Percentiles rank a stretch among this genome's conserved stretches.
Evolutionary conservation across 1,139 yeast genomes (phyloP).

Genomic region (Yamadazyma atmosphaerica): DNA sequence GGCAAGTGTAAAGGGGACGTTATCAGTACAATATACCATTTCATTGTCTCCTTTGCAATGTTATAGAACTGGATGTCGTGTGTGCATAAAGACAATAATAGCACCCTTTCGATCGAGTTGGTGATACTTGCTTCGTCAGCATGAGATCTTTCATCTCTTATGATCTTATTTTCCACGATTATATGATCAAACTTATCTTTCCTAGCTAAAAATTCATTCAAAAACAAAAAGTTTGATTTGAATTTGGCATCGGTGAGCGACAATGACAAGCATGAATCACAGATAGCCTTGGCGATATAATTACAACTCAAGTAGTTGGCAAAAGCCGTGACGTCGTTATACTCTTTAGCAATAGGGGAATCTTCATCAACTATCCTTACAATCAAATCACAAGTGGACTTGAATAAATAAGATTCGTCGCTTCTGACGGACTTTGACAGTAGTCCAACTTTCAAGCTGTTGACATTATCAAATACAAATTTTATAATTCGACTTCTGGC

Average conservation of each 20-base stretch:
- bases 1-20: slow-evolving; percentile 11
- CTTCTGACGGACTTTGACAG: slow-evolving; percentile 20
- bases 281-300: slow-evolving; percentile 33
- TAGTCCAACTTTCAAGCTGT: slow-evolving; percentile 37
- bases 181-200: slow-evolving; percentile 24
- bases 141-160: slow-evolving; percentile 17
- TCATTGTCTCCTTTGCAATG: slow-evolving; percentile 50
- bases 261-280: slow-evolving; percentile 39
- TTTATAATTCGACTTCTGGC: slow-evolving; percentile 17
- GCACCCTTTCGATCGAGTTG: slow-evolving; percentile 39
- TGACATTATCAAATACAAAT: slow-evolving; percentile 28
- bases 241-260: slow-evolving; percentile 38
- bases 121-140: slow-evolving; percentile 12
- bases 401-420: slow-evolving; percentile 27
- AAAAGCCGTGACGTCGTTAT: slow-evolving; percentile 23
- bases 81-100: slow-evolving; percentile 53
- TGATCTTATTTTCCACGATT: slow-evolving; percentile 24
- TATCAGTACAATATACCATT: slow-evolving; percentile 44
- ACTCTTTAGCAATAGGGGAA: slow-evolving; percentile 18
- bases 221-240: slow-evolving; percentile 38
- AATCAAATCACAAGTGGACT: slow-evolving; percentile 37
- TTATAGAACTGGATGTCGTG: slow-evolving; percentile 59
- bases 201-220: slow-evolving; percentile 27
- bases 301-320: slow-evolving; percentile 34
- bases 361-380: slow-evolving; percentile 29